Evolutionary conservation across 257 asterid species (phyloP), one percentile per base, ranked within the genome.

Genomic region (Ilex aquifolium): DNA sequence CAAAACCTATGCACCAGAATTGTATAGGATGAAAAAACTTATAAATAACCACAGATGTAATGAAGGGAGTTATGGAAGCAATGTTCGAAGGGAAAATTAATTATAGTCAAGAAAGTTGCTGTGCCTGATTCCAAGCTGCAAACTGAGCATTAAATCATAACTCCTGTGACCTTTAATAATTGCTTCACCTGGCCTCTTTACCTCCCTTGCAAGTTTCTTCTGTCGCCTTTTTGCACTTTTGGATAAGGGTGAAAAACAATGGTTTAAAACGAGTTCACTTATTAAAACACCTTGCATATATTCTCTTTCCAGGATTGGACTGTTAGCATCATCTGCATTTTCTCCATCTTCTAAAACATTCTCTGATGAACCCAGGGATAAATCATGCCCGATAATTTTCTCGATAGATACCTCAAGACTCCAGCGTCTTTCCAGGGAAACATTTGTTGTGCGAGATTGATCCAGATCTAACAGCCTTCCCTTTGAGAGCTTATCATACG

Each of bases 81-180:
- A 69, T 16, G 54, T 31, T 13, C 7, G 3, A 42, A 27, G 13
- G 44, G 27, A 53, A n/a, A 53, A 53, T 39, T 31, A 51, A 61
- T 54, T 59, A 48, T 30, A 13, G 16, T 58, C 62, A 59, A 46
- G 63, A 65, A 48, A 49, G 52, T 62, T 64, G 63, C 52, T 44
- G 12, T 70, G 89, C 99, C 99, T 92, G 82, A 93, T 93, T 64
- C 99, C 99, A 42, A 93, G 99, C 86, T 90, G 99, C 79, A 93
- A 70, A 76, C 96, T 87, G 31, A 90, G 81, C 99, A 93, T 93
- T 76, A 93, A 78, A 80, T 93, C 99, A 32, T 93, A 93, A 76
- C 99, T 93, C 82, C 97, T 78, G 72, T 93, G 99, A 49, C 99
- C 99, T 82, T 93, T 93, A 61, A 93, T 82, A 65, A 93, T 90